These are phyloP conservation scores for Bipolaris zeicola DNA, from an alignment of 2,329 filamentous ascomycete genomes.

Conservation along the genomic window DNA sequence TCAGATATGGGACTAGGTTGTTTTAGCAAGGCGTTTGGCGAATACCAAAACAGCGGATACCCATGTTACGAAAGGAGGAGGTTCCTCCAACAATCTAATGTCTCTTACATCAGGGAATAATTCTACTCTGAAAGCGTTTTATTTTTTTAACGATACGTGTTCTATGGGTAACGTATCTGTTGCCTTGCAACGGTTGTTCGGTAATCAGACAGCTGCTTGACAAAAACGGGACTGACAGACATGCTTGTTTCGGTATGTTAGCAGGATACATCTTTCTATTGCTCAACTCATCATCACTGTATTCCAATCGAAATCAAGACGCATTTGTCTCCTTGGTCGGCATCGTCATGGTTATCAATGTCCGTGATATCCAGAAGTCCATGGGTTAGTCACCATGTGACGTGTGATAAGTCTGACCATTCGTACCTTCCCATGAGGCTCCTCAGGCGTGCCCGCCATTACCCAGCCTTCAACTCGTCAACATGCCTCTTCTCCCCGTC, in stretches of 20 bases:
- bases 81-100: neutral
- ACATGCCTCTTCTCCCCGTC: slow-evolving; percentile 10
- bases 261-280: neutral
- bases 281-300: neutral
- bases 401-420: neutral
- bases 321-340: neutral
- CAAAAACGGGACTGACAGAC: neutral
- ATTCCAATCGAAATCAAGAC: neutral
- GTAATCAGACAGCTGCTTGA: neutral
- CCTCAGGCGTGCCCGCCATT: neutral
- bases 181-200: neutral
- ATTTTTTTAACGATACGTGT: slow-evolving; percentile 1
- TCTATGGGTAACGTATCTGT: neutral
- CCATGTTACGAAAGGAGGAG: slow-evolving; percentile 8
- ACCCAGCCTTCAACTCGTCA: slow-evolving; percentile 2
- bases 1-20: slow-evolving; percentile 7
- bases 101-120: neutral
- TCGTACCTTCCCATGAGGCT: slow-evolving; percentile 14
- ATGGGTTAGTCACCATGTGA: slow-evolving; percentile 2
- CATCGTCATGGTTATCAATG: neutral
- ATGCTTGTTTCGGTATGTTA: neutral
- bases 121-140: neutral
- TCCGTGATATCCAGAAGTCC: neutral
- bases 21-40: slow-evolving; percentile 24
- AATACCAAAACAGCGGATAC: slow-evolving; percentile 10